Conservation (phyloP, 2,329 filamentous ascomycete genomes). For the Elsinoe arachidis region DNA sequence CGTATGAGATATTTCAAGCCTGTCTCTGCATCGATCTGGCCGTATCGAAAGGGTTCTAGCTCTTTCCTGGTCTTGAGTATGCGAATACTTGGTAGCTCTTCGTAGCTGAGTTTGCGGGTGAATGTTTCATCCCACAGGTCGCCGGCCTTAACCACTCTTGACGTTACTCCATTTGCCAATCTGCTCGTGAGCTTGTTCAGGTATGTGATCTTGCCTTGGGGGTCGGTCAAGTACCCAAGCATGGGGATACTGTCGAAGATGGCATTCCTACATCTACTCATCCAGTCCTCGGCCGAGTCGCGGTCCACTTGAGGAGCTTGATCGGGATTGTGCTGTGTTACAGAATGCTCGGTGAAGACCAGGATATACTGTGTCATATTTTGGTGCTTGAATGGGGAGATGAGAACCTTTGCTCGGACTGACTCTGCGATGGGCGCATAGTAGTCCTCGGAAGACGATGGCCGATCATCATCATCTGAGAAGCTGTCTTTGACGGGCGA, state of each 20-base stretch:
- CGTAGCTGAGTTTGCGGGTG: neutral
- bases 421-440: neutral
- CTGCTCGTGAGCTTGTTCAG: neutral
- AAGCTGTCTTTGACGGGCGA: slow-evolving; percentile 8
- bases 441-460: neutral
- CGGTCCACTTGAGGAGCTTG: neutral
- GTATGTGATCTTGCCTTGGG: slow-evolving; percentile 10
- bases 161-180: neutral
- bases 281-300: neutral
- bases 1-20: neutral
- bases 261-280: slow-evolving; percentile 5
- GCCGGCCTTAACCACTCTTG: neutral
- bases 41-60: slow-evolving; percentile 3
- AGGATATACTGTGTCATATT: slow-evolving; percentile 4
- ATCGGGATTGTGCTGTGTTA: neutral
- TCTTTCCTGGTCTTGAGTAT: neutral
- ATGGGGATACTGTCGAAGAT: slow-evolving; percentile 10
- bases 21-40: slow-evolving; percentile 6
- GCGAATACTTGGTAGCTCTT: slow-evolving; percentile 4
- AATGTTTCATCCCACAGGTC: slow-evolving; percentile 2
- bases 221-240: slow-evolving; percentile 5
- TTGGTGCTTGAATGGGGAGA: slow-evolving; percentile 3
- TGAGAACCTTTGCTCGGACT: slow-evolving; percentile 5
- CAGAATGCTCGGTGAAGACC: neutral
- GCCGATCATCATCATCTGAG: neutral